Evolutionary conservation across 176 grass and related monocot genomes (phyloP), one percentile per base, ranked within the genome.

Genomic region (Elaeis guineensis): DNA sequence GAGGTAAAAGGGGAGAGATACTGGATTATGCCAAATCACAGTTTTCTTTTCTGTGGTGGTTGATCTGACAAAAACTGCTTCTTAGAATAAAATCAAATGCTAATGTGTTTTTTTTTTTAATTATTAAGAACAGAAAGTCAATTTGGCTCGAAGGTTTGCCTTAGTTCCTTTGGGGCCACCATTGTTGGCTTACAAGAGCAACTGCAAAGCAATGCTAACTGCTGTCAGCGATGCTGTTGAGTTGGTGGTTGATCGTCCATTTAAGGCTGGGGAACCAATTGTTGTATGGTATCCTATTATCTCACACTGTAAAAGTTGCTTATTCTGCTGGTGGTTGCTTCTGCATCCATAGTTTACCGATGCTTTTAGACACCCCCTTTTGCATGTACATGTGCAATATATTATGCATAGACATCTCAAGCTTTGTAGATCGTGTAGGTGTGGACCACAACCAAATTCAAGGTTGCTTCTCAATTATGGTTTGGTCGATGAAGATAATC

Each of bases 401-500:
- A 17, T 16, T 21, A 19, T 39, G 54, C 19, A 55, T 4, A 7
- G 24, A 64, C 20, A 70, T 70, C 51, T 85, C 56, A 85, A 78
- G 65, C 52, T 77, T 18, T 79, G 24, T 77, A 82, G 57, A 76
- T 63, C 68, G 63, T 80, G 66, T 82, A 98, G 93, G 93, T 98
- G 87, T 78, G 93, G 93, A 5, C 93, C 93, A 49, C 93, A 98
- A 76, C 88, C 84, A 71, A 98, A 98, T 78, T 92, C 93, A 28
- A 88, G 93, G 63, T 61, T 98, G 63, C 87, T 98, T 78, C 75
- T 98, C 30, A 98, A 98, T 62, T 98, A 98, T 66, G 93, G 93
- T 64, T 92, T 98, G 83, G 84, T 98, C 64, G 93, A 98, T 28
- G 87, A 98, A 86, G 79, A 98, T 64, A 98, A 98, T 83, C 88